Base-by-base conservation (phyloP, 208 protist genomes). In the Endotrypanum monterogeii region DNA sequence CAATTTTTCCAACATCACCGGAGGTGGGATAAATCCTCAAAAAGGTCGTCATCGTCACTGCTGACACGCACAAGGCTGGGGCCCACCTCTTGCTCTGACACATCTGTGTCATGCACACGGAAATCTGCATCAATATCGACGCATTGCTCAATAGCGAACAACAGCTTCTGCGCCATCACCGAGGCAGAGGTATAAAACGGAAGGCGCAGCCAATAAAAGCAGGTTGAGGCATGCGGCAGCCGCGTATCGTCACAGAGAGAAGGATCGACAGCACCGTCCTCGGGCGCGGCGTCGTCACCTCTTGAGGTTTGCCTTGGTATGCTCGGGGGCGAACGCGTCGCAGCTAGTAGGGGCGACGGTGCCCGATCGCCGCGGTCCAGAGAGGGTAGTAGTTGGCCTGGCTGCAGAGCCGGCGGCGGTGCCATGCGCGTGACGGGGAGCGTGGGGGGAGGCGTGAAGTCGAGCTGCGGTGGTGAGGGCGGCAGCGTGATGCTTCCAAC, bases 91-190 rank as follows among this genome's bases (percentile, higher is more conserved):
- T 92, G 80, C 77, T 83, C 73, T 25, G 79, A 81, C 16, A 76
- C 82, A 63, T 89, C 89, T 0, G 80, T 71, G 65, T 96, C 92
- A 68, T 87, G 87, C 18, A 97, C 89, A 44, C 90, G 85, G 65
- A 95, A 98, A 73, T 99, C 98, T 20, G 93, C 95, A 83, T 99
- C 97, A 67, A 99, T 99, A 52, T 98, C 97, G 54, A 91, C 74
- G 74, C 98, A 99, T 41, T 98, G 90, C 62, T 92, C 88, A 71
- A 99, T 98, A 2, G 98, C 96, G 77, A 98, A 98, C 2, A 98
- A 84, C n/a, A 99, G 74, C 76, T 92, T 98, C 65, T 96, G 83
- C 44, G 82, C 75, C 89, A 99, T 88, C 16, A 98, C 82, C n/a
- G 90, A 84, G 8, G 83, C 69, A 9, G 88, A 94, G 78, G 87